Percentiles rank a stretch among this genome's conserved stretches.
phyloP scores from a whole-genome alignment of 305 asterid genomes.

The Ajuga reptans region DNA sequence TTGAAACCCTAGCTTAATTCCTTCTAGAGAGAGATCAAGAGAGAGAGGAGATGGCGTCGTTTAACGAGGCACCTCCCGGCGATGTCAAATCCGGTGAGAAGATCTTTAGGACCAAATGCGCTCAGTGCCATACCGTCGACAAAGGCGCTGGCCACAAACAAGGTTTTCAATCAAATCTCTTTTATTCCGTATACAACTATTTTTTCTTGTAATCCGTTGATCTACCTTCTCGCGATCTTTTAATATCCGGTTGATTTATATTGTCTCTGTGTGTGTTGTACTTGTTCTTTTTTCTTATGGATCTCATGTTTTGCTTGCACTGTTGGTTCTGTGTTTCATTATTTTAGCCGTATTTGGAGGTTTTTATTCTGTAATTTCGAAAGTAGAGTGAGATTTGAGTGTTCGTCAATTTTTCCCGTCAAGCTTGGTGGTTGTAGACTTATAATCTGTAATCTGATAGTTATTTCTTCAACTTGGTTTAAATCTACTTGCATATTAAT shows the following conservation, averaged over 20 bases:
- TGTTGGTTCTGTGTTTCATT: background rate
- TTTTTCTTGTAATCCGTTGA: background rate
- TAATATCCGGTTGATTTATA: background rate
- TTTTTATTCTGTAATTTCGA: background rate
- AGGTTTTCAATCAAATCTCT: constrained; percentile 32
- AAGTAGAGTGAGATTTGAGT: background rate
- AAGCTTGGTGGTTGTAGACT: background rate
- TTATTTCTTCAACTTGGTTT: background rate
- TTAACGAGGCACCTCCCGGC: constrained; percentile 76
- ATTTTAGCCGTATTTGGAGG: background rate
- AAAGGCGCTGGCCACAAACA: constrained; percentile 96
- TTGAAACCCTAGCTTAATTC: background rate
- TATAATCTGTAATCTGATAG: background rate
- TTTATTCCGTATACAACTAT: background rate
- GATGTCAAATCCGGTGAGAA: constrained; percentile 58
- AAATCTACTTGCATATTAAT: background rate
- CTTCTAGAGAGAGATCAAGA: background rate
- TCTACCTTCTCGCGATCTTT: background rate
- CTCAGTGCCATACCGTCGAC: constrained; percentile 89
- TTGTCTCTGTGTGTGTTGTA: background rate
- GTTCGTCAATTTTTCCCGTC: background rate
- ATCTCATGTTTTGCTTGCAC: background rate
- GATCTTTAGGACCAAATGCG: constrained; percentile 77
- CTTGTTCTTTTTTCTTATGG: background rate
- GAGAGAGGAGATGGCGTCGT: constrained; percentile 49